Percentiles rank a stretch among this genome's conserved stretches.
phyloP scores from a whole-genome alignment of 2,329 filamentous ascomycete genomes.

The Aquanectria penicillioides region DNA sequence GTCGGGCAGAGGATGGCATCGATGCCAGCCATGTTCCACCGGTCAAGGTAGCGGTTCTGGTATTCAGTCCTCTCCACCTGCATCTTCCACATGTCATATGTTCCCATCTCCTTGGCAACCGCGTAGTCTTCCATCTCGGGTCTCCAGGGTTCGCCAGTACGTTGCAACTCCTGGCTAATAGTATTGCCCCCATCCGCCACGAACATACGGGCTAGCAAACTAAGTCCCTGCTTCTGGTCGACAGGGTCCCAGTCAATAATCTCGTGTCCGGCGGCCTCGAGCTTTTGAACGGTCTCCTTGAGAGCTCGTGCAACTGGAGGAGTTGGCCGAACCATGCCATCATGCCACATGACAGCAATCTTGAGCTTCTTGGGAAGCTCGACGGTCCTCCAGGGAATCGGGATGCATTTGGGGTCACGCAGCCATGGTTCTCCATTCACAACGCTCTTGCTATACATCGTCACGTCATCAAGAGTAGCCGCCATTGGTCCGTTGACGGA shows the following conservation, averaged over 20 bases:
- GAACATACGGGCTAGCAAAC: slow-evolving; percentile 57
- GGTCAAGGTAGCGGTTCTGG: slow-evolving; percentile 58
- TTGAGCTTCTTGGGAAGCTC: slow-evolving; percentile 54
- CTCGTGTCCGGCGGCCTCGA: slow-evolving; percentile 59
- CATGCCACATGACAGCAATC: slow-evolving; percentile 72
- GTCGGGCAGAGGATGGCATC: slow-evolving; percentile 72
- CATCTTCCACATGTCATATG: slow-evolving; percentile 59
- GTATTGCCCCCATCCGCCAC: slow-evolving; percentile 57
- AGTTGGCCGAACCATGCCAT: slow-evolving; percentile 72
- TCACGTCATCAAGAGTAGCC: slow-evolving; percentile 63
- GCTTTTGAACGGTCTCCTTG: slow-evolving; percentile 51
- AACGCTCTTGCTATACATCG: slow-evolving; percentile 62
- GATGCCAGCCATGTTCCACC: slow-evolving; percentile 58
- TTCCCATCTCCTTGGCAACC: slow-evolving; percentile 50
- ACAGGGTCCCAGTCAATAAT: slow-evolving; percentile 61
- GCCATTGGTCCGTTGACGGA: slow-evolving; percentile 73
- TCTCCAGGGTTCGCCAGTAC: slow-evolving; percentile 55
- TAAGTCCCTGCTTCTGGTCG: slow-evolving; percentile 51
- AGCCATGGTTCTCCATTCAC: slow-evolving; percentile 65
- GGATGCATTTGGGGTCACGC: slow-evolving; percentile 65
- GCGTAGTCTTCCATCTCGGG: slow-evolving; percentile 50
- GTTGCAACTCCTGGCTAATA: slow-evolving; percentile 50
- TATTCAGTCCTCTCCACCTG: slow-evolving; percentile 56
- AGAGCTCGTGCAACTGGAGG: slow-evolving; percentile 71
- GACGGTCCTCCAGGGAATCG: slow-evolving; percentile 63